Evolutionary conservation across 2,329 filamentous ascomycete species (phyloP).

Genomic region (Xylaria arbuscula): DNA sequence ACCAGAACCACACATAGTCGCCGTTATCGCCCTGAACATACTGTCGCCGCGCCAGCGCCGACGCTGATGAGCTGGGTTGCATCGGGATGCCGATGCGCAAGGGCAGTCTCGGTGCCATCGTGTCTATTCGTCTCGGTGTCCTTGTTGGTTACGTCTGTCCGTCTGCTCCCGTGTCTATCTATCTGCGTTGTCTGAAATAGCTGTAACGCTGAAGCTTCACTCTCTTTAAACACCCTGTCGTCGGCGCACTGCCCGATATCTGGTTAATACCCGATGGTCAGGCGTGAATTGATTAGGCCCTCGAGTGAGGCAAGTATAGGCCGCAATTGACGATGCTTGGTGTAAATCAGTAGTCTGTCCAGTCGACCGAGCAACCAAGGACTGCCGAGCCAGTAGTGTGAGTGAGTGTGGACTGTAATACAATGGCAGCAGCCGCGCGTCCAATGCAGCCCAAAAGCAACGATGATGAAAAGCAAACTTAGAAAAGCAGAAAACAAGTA

Average conservation of each 20-base stretch:
- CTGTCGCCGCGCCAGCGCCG: slow-evolving; percentile 38
- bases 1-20: slow-evolving; percentile 46
- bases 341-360: neutral
- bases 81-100: slow-evolving; percentile 31
- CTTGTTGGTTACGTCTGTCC: neutral
- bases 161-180: neutral
- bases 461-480: neutral
- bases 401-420: neutral
- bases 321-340: neutral
- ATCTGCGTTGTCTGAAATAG: neutral
- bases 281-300: neutral
- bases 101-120: slow-evolving; percentile 9
- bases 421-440: neutral
- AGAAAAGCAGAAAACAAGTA: neutral
- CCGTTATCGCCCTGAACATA: slow-evolving; percentile 40
- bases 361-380: slow-evolving; percentile 36
- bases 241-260: neutral
- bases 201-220: neutral
- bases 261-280: neutral
- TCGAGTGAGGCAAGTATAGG: neutral
- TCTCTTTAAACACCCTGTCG: neutral
- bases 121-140: slow-evolving; percentile 1
- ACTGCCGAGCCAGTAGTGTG: neutral
- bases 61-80: slow-evolving; percentile 6
- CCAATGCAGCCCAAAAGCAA: neutral